A percentile compares a stretch with the other conserved stretches of the same genome.
These are phyloP conservation scores for Ophiosphaerella narmari DNA, from an alignment of 2,329 filamentous ascomycete genomes.

Conservation along the genomic window DNA sequence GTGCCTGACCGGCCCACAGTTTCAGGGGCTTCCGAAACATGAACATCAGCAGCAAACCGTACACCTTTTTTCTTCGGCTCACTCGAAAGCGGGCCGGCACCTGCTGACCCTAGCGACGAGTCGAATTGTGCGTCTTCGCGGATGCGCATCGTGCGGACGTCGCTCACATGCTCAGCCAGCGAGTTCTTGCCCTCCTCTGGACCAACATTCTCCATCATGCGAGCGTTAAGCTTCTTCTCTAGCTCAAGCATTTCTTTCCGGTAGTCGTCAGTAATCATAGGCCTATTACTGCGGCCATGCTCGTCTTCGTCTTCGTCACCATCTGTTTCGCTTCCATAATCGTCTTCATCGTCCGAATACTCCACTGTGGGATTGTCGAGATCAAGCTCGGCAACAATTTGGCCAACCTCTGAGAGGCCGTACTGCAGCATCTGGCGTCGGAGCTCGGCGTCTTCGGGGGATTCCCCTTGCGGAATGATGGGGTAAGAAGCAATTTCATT, in stretches of 20 bases:
- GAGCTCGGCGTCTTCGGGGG: slow-evolving; percentile 76
- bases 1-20: slow-evolving; percentile 25
- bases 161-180: slow-evolving; percentile 55
- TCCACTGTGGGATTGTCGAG: slow-evolving; percentile 67
- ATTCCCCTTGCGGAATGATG: slow-evolving; percentile 74
- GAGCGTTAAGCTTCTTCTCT: slow-evolving; percentile 72
- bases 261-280: slow-evolving; percentile 74
- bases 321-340: slow-evolving; percentile 53
- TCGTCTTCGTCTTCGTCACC: slow-evolving; percentile 72
- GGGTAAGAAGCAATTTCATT: slow-evolving; percentile 50
- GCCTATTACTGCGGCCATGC: slow-evolving; percentile 72
- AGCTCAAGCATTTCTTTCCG: slow-evolving; percentile 82
- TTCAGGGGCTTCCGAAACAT: slow-evolving; percentile 62
- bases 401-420: slow-evolving; percentile 82
- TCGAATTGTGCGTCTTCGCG: slow-evolving; percentile 46
- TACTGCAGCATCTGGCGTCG: slow-evolving; percentile 91
- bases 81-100: slow-evolving; percentile 4
- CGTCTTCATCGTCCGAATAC: slow-evolving; percentile 60
- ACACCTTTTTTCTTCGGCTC: slow-evolving; percentile 67
- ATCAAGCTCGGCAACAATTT: slow-evolving; percentile 89
- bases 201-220: slow-evolving; percentile 62
- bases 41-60: slow-evolving; percentile 75
- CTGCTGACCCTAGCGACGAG: slow-evolving; percentile 17
- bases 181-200: slow-evolving; percentile 49
- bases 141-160: slow-evolving; percentile 61